phyloP scores from a whole-genome alignment of 2,329 filamentous ascomycete genomes.

The Lachnellula hyalina region DNA sequence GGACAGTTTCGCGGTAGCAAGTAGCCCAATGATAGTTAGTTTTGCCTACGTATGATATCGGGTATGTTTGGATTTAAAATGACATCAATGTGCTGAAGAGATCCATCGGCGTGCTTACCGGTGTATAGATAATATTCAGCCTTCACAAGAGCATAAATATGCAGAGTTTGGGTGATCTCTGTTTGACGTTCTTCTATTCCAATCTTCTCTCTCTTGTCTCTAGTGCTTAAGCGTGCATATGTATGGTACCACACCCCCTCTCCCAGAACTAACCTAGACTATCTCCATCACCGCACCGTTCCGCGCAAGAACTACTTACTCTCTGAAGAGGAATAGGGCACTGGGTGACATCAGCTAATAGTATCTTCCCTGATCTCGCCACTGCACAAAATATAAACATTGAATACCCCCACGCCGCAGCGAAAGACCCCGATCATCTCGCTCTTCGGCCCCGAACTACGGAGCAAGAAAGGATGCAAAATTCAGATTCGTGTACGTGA shows the following conservation, averaged over 20 bases:
- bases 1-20: no score
- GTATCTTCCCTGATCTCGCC: conserved; percentile 17
- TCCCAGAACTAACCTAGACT: neutral
- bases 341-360: conserved; percentile 21
- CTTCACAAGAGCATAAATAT: no score
- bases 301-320: neutral
- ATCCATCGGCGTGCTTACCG: no score
- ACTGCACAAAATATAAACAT: conserved; percentile 29
- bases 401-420: conserved; percentile 32
- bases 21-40: no score
- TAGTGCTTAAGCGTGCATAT: conserved; percentile 18
- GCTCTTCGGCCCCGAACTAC: conserved; percentile 12
- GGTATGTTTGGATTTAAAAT: no score
- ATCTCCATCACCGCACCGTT: conserved; percentile 32
- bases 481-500: conserved; percentile 40
- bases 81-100: no score
- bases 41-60: no score
- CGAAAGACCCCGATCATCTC: conserved; percentile 26
- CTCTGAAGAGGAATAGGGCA: conserved; percentile 4
- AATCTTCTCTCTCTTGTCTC: no score
- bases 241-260: conserved; percentile 6
- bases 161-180: no score
- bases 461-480: conserved; percentile 21
- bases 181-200: no score
- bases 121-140: no score